phyloP scores from a whole-genome alignment of 306 rosid species.

The Mimosa pudica region DNA sequence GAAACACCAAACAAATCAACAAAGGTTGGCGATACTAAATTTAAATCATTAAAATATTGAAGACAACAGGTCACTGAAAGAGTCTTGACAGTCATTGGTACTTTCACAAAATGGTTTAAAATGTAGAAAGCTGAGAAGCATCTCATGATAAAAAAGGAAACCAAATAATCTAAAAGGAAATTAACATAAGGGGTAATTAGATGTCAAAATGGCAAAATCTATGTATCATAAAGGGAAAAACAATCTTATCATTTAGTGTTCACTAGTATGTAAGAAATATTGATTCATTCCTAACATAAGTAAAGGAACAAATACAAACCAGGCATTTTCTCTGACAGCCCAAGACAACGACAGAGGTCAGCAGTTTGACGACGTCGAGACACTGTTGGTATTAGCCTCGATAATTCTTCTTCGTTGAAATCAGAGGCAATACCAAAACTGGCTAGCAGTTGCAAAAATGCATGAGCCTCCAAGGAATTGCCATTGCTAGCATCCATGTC shows the following conservation, averaged over 20 bases:
- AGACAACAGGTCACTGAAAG: too few species aligned
- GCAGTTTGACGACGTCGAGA: constrained; percentile 98
- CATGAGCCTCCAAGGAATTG: constrained; percentile 97
- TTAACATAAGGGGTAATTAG: background rate
- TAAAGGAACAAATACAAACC: constrained; percentile 48
- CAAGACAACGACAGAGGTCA: constrained; percentile 94
- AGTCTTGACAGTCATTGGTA: too few species aligned
- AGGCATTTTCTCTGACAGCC: constrained; percentile 91
- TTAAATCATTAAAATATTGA: too few species aligned
- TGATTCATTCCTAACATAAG: constrained; percentile 7
- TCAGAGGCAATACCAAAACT: constrained; percentile 84
- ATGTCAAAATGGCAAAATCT: constrained; percentile 5
- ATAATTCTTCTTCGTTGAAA: constrained; percentile 75
- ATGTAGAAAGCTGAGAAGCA: background rate
- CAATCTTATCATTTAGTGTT: background rate
- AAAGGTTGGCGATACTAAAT: too few species aligned
- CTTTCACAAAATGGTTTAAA: too few species aligned
- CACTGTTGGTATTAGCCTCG: constrained; percentile 88
- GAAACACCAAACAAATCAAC: too few species aligned
- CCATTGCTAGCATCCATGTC: constrained; percentile 96
- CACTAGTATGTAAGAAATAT: background rate
- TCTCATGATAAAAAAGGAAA: background rate
- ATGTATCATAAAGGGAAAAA: background rate
- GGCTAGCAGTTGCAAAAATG: constrained; percentile 92
- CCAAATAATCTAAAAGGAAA: constrained; percentile 14